Evolutionary conservation across 441 rosid genomes (phyloP).

Genomic region (Oxalis stricta): DNA sequence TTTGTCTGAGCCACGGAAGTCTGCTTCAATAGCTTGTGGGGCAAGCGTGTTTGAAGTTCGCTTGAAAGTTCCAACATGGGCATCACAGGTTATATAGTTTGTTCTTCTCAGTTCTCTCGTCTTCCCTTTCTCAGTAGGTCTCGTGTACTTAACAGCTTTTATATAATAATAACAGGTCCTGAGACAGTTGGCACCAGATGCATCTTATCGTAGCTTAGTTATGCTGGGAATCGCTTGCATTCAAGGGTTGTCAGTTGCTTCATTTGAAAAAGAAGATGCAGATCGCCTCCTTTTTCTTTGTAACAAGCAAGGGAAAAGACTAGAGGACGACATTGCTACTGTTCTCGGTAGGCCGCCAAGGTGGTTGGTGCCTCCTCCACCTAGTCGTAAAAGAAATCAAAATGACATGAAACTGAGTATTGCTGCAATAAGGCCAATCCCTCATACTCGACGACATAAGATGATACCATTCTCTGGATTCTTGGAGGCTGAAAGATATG

Average conservation of each 20-base stretch:
- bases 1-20: slow-evolving; percentile 68
- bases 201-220: slow-evolving; percentile 74
- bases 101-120: neutral
- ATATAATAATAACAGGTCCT: slow-evolving; percentile 40
- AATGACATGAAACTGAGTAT: slow-evolving; percentile 35
- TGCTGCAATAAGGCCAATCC: slow-evolving; percentile 87
- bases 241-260: slow-evolving; percentile 90
- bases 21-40: slow-evolving; percentile 89
- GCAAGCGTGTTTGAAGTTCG: slow-evolving; percentile 89
- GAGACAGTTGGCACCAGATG: slow-evolving; percentile 87
- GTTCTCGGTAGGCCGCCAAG: slow-evolving; percentile 34
- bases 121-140: neutral
- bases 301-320: slow-evolving; percentile 27
- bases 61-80: slow-evolving; percentile 93
- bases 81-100: slow-evolving; percentile 57
- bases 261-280: slow-evolving; percentile 92
- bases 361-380: slow-evolving; percentile 80
- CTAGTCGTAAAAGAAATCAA: slow-evolving; percentile 60
- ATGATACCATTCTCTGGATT: slow-evolving; percentile 71
- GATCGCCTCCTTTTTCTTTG: slow-evolving; percentile 82
- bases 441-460: slow-evolving; percentile 62
- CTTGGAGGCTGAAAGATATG: slow-evolving; percentile 56
- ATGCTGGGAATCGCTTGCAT: slow-evolving; percentile 85
- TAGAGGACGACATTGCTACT: slow-evolving; percentile 14
- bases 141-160: neutral